Evolutionary conservation across 345 rosid genomes (phyloP).

Genomic region (Brassica napus): DNA sequence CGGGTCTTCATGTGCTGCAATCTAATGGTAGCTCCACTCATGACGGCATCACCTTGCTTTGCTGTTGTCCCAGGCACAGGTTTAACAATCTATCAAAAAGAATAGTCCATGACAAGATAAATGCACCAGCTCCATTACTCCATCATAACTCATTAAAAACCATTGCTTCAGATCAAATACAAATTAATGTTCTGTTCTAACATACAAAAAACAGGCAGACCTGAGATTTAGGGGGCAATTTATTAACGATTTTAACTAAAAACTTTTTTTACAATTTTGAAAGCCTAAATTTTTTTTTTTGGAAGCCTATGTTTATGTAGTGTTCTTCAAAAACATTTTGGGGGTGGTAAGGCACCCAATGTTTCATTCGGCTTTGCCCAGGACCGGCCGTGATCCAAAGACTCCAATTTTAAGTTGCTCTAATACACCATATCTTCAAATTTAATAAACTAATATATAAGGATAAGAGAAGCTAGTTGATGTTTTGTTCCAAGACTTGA

Average conservation of each 20-base stretch:
- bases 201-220: not conserved
- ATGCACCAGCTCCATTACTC: not conserved
- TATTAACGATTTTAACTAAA: too few species aligned
- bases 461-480: not conserved
- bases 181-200: not conserved
- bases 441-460: not conserved
- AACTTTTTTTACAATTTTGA: too few species aligned
- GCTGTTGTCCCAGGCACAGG: constrained; percentile 56
- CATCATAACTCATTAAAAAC: not conserved
- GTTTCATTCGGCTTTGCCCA: too few species aligned
- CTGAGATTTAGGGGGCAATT: too few species aligned
- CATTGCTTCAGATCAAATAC: not conserved
- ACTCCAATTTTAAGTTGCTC: not conserved
- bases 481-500: not conserved
- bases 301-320: too few species aligned
- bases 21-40: constrained; percentile 69
- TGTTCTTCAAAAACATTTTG: too few species aligned
- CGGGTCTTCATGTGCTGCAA: constrained; percentile 93
- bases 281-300: too few species aligned
- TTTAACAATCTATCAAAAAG: constrained; percentile 64
- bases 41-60: constrained; percentile 80
- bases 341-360: too few species aligned
- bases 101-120: not conserved
- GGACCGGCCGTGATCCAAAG: too few species aligned
- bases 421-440: not conserved